Percentiles rank a stretch among this genome's conserved stretches.
Conservation (phyloP, 305 asterid species). For the Fraxinus sp. region DNA sequence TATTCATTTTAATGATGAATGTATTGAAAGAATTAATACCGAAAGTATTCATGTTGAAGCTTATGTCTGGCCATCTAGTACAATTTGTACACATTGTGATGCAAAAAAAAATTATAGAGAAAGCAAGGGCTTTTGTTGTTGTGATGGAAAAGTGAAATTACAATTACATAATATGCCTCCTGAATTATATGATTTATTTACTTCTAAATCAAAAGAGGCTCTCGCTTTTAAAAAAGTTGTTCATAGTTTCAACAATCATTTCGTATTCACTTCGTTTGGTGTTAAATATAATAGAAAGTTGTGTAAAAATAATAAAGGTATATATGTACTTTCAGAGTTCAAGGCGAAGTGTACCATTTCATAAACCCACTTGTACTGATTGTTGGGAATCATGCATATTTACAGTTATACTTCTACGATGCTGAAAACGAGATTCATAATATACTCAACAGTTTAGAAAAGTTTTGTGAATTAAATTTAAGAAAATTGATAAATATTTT, state of each 20-base stretch:
- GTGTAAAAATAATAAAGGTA: neutral
- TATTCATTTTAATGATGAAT: no score
- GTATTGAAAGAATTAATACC: neutral
- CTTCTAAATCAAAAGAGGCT: neutral
- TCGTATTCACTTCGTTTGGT: neutral
- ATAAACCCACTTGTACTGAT: neutral
- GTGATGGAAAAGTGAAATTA: neutral
- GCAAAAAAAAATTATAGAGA: neutral
- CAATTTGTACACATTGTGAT: neutral
- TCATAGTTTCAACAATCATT: neutral
- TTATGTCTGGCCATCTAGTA: neutral
- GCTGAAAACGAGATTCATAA: neutral
- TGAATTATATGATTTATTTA: neutral
- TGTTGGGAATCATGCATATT: neutral
- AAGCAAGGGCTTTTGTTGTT: neutral
- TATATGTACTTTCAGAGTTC: neutral
- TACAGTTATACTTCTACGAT: neutral
- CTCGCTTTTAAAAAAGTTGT: neutral
- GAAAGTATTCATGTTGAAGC: neutral
- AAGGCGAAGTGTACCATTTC: neutral
- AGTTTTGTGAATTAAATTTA: neutral
- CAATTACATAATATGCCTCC: neutral
- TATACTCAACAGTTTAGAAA: neutral
- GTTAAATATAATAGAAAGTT: neutral
- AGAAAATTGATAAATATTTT: neutral